Evolutionary conservation across 345 rosid genomes (phyloP).

Genomic region (Kandelia obovata): DNA sequence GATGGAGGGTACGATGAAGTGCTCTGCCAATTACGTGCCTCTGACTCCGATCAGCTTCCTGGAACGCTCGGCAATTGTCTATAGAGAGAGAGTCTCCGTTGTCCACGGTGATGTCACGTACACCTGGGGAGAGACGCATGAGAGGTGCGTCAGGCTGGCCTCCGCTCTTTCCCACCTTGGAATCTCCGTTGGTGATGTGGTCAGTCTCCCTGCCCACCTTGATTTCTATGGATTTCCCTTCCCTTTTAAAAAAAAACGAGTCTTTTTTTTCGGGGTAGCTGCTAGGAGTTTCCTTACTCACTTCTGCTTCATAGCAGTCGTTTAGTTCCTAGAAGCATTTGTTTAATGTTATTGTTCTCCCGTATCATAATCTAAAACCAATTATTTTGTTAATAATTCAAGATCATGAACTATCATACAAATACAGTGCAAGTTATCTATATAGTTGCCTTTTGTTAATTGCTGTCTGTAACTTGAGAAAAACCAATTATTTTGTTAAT

Average conservation of each 20-base stretch:
- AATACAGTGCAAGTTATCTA: no score
- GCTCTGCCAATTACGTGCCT: slow-evolving; percentile 53
- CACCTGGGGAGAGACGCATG: slow-evolving; percentile 52
- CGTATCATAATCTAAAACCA: no score
- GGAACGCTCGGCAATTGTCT: slow-evolving; percentile 52
- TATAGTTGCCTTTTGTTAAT: no score
- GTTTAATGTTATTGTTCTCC: not conserved
- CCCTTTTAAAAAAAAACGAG: not conserved
- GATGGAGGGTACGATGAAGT: slow-evolving; percentile 45
- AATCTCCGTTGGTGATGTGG: slow-evolving; percentile 48
- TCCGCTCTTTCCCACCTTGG: slow-evolving; percentile 50
- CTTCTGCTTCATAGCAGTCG: not conserved
- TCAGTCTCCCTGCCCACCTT: slow-evolving; percentile 5
- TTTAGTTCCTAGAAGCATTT: not conserved
- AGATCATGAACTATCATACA: no score
- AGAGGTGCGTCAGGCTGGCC: slow-evolving; percentile 57
- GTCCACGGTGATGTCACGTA: slow-evolving; percentile 44
- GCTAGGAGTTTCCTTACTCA: no score
- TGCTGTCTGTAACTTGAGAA: no score
- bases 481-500: no score
- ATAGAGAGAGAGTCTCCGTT: slow-evolving; percentile 40
- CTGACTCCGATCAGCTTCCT: slow-evolving; percentile 58
- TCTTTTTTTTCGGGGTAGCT: not conserved
- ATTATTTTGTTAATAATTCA: no score
- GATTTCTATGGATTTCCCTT: no score